These are phyloP conservation scores for Podosphaera xanthii DNA, from an alignment of 2,329 filamentous ascomycete species.

Conservation along the genomic window DNA sequence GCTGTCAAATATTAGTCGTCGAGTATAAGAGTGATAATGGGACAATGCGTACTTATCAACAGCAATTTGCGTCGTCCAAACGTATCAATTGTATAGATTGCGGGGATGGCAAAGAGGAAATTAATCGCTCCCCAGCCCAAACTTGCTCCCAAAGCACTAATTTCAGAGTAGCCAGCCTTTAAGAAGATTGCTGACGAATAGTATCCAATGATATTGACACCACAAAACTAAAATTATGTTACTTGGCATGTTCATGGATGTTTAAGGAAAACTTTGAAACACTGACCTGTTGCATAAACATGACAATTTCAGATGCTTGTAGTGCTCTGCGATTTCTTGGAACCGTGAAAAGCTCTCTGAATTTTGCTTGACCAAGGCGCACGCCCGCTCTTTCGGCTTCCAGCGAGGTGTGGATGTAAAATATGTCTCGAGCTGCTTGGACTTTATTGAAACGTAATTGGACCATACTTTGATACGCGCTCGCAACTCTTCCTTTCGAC, in stretches of 20 bases:
- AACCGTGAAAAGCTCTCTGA: constrained; percentile 44
- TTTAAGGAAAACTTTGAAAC: too few relatives aligned
- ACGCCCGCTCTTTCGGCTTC: constrained; percentile 21
- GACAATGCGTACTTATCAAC: constrained; percentile 3
- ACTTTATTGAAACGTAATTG: constrained; percentile 32
- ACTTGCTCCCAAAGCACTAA: constrained; percentile 34
- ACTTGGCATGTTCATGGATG: too few relatives aligned
- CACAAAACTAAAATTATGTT: background rate
- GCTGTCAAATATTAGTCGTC: constrained; percentile 27
- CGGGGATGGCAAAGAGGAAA: constrained; percentile 37
- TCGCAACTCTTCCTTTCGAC: constrained; percentile 21
- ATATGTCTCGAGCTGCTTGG: constrained; percentile 38
- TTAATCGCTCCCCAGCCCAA: constrained; percentile 43
- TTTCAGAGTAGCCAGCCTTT: constrained; percentile 30
- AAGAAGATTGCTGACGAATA: constrained; percentile 42
- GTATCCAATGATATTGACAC: constrained; percentile 46
- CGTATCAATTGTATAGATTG: constrained; percentile 37
- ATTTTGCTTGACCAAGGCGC: constrained; percentile 35
- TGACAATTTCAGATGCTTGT: constrained; percentile 54
- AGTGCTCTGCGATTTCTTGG: constrained; percentile 49
- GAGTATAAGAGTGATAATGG: background rate
- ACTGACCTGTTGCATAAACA: constrained; percentile 26
- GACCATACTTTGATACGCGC: constrained; percentile 32
- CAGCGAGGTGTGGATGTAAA: constrained; percentile 33
- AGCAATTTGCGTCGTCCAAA: constrained; percentile 36